phyloP scores from a whole-genome alignment of 208 protist genomes.

The Leishmania major region DNA sequence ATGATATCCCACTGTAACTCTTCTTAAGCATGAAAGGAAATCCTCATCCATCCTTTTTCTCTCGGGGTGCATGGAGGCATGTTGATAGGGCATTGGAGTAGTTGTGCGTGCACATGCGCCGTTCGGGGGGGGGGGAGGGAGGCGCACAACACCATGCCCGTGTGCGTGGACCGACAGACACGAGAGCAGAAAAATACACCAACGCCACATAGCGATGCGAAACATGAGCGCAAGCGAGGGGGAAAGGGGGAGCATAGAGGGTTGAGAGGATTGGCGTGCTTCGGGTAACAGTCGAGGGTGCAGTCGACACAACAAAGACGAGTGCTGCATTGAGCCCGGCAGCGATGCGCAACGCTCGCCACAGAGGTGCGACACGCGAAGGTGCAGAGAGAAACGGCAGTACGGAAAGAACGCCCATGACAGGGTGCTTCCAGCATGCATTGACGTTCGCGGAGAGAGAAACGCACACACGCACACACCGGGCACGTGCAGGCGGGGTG shows the following conservation, averaged over 20 bases:
- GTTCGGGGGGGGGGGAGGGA: background rate
- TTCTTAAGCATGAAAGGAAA: background rate
- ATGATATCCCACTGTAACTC: background rate
- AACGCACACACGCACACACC: background rate
- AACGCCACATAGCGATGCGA: background rate
- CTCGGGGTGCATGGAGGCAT: background rate
- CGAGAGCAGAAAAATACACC: background rate
- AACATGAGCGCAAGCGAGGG: background rate
- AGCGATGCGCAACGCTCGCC: background rate
- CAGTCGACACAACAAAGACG: background rate
- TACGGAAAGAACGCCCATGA: background rate
- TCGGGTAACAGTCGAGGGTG: background rate
- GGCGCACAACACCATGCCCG: background rate
- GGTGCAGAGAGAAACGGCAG: background rate
- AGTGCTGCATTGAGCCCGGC: background rate
- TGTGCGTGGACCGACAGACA: background rate
- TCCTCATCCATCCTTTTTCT: background rate
- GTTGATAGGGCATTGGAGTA: background rate
- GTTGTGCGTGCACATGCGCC: background rate
- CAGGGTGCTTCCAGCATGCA: background rate
- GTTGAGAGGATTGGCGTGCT: background rate
- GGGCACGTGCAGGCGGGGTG: background rate
- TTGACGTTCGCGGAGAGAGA: background rate
- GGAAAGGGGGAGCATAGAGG: background rate
- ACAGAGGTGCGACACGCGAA: background rate